Base-by-base conservation (phyloP, 1,139 yeast genomes). In the Blastobotrys arbuscula region DNA sequence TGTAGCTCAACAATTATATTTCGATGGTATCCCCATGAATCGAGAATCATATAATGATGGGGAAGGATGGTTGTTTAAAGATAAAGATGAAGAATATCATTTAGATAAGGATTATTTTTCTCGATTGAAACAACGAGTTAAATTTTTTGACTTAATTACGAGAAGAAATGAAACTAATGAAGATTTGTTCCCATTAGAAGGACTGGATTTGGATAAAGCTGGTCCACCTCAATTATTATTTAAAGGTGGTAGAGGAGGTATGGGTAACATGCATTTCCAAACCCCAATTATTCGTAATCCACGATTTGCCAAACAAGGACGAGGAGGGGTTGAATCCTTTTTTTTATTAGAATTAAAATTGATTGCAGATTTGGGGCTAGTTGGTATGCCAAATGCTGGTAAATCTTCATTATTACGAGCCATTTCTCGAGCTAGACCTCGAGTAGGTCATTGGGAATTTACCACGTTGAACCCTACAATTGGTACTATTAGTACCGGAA, bases 361-460 rank as follows among this genome's bases (percentile, higher is more conserved):
- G 38, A 75, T 92, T 52, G 98, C 98, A 0, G 97, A 92, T 64
- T 69, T 92, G 52, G 98, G 97, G 0, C 72, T 92, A 10, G 96
- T 92, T 20, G 98, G 98, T 0, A 71, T 92, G 24, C 98, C 98
- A 0, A 92, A 92, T 65, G 97, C 97, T 4, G 98, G 98, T 1
- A 92, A 92, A 64, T 87, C 96, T 2, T 88, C 97, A 0, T 72
- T 92, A 30, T 68, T 92, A 44, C 71, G 95, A 49, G 90, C 95
- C n/a, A 88, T 92, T 19, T 87, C 96, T 0, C 77, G 80, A 50
- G 97, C 98, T 0, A 75, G 83, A 51, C 97, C 98, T 1, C 72
- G 89, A 51, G 88, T 92, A 12, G 98, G 97, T 0, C 95, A 89
- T 65, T 92, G 97, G 97, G 95, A 86, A 62, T 92, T 92, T 63